A percentile compares a stretch with the other conserved stretches of the same genome.
Conservation (phyloP, 2,329 filamentous ascomycete genomes). For the Volutella citrinella region DNA sequence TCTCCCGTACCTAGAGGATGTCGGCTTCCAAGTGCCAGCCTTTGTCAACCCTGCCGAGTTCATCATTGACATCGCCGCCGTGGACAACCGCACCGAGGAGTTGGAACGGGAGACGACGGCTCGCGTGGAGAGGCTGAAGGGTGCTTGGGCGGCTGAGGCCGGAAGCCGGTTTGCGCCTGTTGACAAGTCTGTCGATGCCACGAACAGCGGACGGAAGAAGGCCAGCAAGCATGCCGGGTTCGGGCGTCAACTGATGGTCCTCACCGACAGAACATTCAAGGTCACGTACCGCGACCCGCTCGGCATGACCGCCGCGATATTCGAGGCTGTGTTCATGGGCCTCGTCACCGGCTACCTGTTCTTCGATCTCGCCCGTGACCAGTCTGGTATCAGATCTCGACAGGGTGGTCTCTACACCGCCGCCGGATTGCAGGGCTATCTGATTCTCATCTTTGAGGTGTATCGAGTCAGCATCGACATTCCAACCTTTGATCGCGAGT, state of each 20-base stretch:
- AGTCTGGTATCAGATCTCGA: conserved; percentile 70
- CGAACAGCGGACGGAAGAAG: conserved; percentile 14
- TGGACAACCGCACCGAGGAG: conserved; percentile 68
- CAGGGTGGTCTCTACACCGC: conserved; percentile 72
- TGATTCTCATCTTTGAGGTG: conserved; percentile 72
- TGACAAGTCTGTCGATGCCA: conserved; percentile 6
- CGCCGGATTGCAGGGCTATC: conserved; percentile 69
- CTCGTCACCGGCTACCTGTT: conserved; percentile 74
- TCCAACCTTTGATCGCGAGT: conserved; percentile 71
- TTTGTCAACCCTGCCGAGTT: conserved; percentile 80
- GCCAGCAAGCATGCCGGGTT: conserved; percentile 52
- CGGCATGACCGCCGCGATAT: conserved; percentile 67
- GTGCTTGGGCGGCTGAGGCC: conserved; percentile 52
- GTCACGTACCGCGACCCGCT: conserved; percentile 75
- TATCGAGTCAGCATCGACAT: conserved; percentile 75
- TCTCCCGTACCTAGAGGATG: conserved; percentile 59
- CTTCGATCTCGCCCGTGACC: conserved; percentile 59
- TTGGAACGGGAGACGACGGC: conserved; percentile 57
- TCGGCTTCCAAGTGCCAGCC: conserved; percentile 60
- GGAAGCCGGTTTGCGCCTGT: conserved; percentile 22
- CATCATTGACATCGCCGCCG: conserved; percentile 69
- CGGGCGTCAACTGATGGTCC: conserved; percentile 58
- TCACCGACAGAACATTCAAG: conserved; percentile 67
- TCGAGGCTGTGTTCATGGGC: conserved; percentile 69
- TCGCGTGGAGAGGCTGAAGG: conserved; percentile 60